Conservation (phyloP, 106 monocot species). For the Apostasia ramifera region DNA sequence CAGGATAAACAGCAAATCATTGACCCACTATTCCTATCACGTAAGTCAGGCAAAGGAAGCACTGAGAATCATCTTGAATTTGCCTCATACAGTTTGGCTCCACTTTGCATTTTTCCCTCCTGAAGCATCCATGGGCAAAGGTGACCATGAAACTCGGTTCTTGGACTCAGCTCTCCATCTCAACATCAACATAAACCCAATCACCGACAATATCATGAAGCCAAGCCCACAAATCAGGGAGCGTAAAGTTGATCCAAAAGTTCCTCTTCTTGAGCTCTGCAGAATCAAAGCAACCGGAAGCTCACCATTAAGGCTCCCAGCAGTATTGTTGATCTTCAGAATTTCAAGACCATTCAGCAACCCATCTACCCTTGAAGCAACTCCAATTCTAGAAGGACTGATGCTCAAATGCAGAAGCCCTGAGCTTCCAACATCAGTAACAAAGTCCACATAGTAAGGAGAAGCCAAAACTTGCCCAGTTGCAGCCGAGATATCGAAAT, state of each 20-base stretch:
- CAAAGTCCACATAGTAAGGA: slow-evolving; percentile 79
- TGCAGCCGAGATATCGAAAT: slow-evolving; percentile 68
- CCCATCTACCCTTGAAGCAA: slow-evolving; percentile 29
- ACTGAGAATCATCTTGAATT: not conserved
- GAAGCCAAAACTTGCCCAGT: slow-evolving; percentile 46
- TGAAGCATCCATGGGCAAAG: slow-evolving; percentile 33
- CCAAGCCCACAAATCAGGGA: slow-evolving; percentile 48
- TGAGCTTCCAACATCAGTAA: slow-evolving; percentile 26
- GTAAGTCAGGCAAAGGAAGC: not conserved
- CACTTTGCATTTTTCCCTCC: slow-evolving; percentile 22
- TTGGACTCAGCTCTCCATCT: slow-evolving; percentile 48
- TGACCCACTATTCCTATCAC: not conserved
- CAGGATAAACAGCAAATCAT: not conserved
- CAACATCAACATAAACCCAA: slow-evolving; percentile 33
- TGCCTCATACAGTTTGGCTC: slow-evolving; percentile 1
- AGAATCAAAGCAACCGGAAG: slow-evolving; percentile 13
- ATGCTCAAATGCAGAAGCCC: slow-evolving; percentile 39
- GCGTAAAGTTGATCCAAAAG: slow-evolving; percentile 23
- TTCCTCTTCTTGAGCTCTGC: slow-evolving; percentile 12
- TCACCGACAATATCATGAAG: slow-evolving; percentile 30
- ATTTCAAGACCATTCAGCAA: slow-evolving; percentile 90
- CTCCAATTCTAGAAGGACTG: slow-evolving; percentile 35
- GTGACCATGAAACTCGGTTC: slow-evolving; percentile 37
- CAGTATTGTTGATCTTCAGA: slow-evolving; percentile 68
- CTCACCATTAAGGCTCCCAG: slow-evolving; percentile 47